Evolutionary conservation across 352 stramenopile genomes (phyloP).

Genomic region (Pythium inflatum): DNA sequence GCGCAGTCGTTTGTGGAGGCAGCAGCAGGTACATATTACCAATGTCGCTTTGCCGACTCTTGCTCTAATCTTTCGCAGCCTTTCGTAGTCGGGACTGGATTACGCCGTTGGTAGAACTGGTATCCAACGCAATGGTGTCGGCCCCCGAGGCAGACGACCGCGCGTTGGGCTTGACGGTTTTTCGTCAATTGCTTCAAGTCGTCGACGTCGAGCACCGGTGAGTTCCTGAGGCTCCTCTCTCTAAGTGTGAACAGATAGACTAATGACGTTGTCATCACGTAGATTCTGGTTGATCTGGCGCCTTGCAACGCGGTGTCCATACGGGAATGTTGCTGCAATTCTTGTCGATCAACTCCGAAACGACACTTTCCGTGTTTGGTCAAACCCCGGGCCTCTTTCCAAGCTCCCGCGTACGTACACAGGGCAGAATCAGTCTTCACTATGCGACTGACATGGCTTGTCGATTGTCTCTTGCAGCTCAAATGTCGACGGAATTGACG

Average conservation of each 20-base stretch:
- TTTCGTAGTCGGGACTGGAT: conserved; percentile 58
- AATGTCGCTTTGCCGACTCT: too few relatives aligned
- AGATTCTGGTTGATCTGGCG: conserved; percentile 58
- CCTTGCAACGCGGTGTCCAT: conserved; percentile 62
- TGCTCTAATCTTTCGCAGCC: too few relatives aligned
- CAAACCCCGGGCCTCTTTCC: background rate
- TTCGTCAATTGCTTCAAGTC: conserved; percentile 43
- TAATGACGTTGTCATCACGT: too few relatives aligned
- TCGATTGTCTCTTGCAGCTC: conserved; percentile 31
- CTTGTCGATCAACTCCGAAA: conserved; percentile 64
- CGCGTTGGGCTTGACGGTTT: conserved; percentile 38
- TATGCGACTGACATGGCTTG: too few relatives aligned
- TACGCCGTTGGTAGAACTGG: conserved; percentile 56
- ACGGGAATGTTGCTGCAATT: conserved; percentile 69
- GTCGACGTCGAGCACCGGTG: conserved; percentile 45
- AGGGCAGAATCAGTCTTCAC: too few relatives aligned
- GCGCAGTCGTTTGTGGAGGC: conserved; percentile 6
- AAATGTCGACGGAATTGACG: conserved; percentile 26
- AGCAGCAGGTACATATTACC: conserved; percentile 7
- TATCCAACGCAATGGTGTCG: conserved; percentile 76
- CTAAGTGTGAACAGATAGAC: too few relatives aligned
- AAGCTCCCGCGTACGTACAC: conserved; percentile 38
- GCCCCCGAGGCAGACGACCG: conserved; percentile 51
- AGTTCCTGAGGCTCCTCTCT: too few relatives aligned
- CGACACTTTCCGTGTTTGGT: conserved; percentile 51